These are phyloP conservation scores for Cyberlindnera nakhonratchasimensis DNA, from an alignment of 805 yeast genomes.

Conservation along the genomic window DNA sequence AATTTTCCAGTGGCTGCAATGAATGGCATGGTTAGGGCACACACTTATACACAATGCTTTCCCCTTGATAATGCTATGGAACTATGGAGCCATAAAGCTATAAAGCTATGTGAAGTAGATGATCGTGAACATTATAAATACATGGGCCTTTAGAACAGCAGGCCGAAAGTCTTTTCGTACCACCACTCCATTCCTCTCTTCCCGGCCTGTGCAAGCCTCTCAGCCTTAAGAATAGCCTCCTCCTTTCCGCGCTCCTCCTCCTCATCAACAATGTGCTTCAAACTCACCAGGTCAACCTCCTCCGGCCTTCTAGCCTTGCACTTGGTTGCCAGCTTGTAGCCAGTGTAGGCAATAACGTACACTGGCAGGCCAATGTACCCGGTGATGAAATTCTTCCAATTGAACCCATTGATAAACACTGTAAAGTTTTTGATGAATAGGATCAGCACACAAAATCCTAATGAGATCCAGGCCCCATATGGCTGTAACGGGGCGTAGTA, in stretches of 20 bases:
- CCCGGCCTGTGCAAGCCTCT: conserved; percentile 24
- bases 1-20: no score
- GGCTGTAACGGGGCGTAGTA: conserved; percentile 69
- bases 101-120: no score
- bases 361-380: conserved; percentile 68
- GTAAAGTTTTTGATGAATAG: conserved; percentile 68
- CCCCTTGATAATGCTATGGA: no score
- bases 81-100: no score
- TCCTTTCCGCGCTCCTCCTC: conserved; percentile 30
- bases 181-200: conserved; percentile 37
- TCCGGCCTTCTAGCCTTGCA: conserved; percentile 46
- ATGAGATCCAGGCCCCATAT: conserved; percentile 58
- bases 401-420: conserved; percentile 63
- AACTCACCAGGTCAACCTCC: conserved; percentile 61
- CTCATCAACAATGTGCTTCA: conserved; percentile 38
- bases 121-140: not conserved
- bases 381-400: conserved; percentile 65
- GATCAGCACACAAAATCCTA: conserved; percentile 50
- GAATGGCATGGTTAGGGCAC: no score
- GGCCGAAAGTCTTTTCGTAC: conserved; percentile 44
- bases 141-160: conserved; percentile 39
- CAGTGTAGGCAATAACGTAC: conserved; percentile 49
- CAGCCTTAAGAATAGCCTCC: conserved; percentile 25
- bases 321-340: conserved; percentile 55
- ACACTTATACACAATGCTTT: no score